These are phyloP conservation scores for Chionographis japonica DNA, from an alignment of 106 monocot species.

Conservation along the genomic window DNA sequence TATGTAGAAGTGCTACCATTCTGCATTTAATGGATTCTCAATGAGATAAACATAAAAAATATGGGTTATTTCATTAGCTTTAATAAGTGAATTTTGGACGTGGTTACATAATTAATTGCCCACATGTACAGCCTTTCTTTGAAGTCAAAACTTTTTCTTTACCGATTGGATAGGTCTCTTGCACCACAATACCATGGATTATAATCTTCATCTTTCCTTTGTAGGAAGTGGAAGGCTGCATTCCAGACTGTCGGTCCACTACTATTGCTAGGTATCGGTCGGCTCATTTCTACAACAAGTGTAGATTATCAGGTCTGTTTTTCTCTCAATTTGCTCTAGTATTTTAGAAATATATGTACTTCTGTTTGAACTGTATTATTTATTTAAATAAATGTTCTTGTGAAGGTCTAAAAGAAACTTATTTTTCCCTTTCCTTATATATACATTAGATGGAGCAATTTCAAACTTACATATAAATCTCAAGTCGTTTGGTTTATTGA, in stretches of 20 bases:
- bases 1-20: too few species aligned
- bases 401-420: not conserved
- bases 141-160: not conserved
- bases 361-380: not conserved
- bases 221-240: constrained; percentile 56
- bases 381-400: not conserved
- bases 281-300: constrained; percentile 66
- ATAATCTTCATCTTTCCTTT: constrained; percentile 9
- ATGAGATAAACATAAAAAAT: too few species aligned
- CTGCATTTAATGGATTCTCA: too few species aligned
- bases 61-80: too few species aligned
- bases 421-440: too few species aligned
- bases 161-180: not conserved
- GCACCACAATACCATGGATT: not conserved
- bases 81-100: too few species aligned
- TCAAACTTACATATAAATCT: too few species aligned
- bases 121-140: not conserved
- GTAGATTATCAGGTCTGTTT: constrained; percentile 89
- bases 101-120: too few species aligned
- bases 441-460: too few species aligned
- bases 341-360: not conserved
- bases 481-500: too few species aligned
- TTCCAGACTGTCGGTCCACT: constrained; percentile 60
- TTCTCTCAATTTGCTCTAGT: not conserved
- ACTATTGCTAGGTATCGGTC: constrained; percentile 68